Base-by-base conservation (phyloP, 2,329 filamentous ascomycete genomes). In the Penicillium freii region DNA sequence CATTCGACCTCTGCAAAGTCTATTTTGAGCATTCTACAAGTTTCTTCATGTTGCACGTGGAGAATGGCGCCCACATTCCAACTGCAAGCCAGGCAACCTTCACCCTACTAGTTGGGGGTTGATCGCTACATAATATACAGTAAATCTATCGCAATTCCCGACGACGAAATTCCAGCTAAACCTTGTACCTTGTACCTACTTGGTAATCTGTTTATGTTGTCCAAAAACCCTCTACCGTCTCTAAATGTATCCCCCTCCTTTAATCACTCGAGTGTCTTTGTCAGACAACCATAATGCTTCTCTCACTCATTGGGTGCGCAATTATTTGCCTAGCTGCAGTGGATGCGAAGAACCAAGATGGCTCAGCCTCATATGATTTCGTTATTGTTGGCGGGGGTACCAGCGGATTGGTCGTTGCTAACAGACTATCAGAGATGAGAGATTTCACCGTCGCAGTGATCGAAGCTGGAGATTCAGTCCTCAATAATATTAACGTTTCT, bases 311-410 rank as follows among this genome's bases (percentile, higher is more conserved):
- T 39, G 42, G 48, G 5, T 38, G 46, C 29, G 57, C 47, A 23
- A 43, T 49, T 25, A n/a, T 60, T 17, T 57, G 47, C 40, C n/a
- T 65, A 17, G 36, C 43, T 19, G 46, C 54, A 33, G 61, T 56
- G 23, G 25, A 57, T 19, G 63, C 58, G 13, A 51, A 54, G 34
- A 54, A 46, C 36, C 44, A 59, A 42, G 54, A 56, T 48, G 46
- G 21, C 8, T 46, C 44, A 25, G 8, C 23, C 29, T 45, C 60
- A 44, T 73, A 71, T 49, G 73, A 75, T 55, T 73, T 71, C 54
- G 61, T 75, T 27, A 61, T 75, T 42, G 66, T 75, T 29, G 73
- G 73, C 6, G 73, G 72, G 45, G 73, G 73, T 8, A 73, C 69
- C 2, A 68, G 69, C 48, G 73, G 73, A n/a, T 60, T 75, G 21